Conservation (phyloP, 192 early-diverging fungal species). For the Dissophora globulifera region DNA sequence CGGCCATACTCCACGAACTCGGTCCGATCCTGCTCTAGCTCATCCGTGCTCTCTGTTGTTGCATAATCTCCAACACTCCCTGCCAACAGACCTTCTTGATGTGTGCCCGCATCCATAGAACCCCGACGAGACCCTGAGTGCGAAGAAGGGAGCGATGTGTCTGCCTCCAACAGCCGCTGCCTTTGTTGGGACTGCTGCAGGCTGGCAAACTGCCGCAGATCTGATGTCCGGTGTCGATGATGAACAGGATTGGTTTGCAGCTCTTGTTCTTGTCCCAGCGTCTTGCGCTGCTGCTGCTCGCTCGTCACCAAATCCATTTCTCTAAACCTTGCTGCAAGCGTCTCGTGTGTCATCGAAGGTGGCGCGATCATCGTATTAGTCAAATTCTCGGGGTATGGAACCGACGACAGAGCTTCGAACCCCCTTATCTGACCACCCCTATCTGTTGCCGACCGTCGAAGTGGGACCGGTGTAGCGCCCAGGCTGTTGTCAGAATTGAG, state of each 20-base stretch:
- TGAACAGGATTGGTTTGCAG: slow-evolving; percentile 41
- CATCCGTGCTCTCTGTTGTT: no score
- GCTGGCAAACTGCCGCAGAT: slow-evolving; percentile 26
- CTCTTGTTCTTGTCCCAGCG: slow-evolving; percentile 14
- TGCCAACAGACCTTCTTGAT: no score
- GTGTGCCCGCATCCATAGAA: slow-evolving; percentile 11
- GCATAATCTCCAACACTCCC: no score
- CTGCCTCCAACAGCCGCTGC: neutral
- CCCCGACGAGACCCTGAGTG: slow-evolving; percentile 23
- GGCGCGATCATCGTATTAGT: slow-evolving; percentile 20
- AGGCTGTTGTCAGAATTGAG: slow-evolving; percentile 24
- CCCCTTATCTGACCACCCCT: neutral
- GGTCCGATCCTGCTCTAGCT: neutral
- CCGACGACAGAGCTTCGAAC: neutral
- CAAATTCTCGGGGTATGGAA: slow-evolving; percentile 15
- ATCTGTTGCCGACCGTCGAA: neutral
- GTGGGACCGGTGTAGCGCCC: slow-evolving; percentile 4
- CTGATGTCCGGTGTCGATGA: slow-evolving; percentile 31
- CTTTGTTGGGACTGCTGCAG: slow-evolving; percentile 10
- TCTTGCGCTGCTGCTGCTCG: slow-evolving; percentile 15
- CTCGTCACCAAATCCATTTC: slow-evolving; percentile 43
- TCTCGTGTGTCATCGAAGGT: slow-evolving; percentile 44
- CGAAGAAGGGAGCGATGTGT: slow-evolving; percentile 9
- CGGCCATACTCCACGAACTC: slow-evolving; percentile 27
- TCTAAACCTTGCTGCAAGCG: slow-evolving; percentile 46